Conservation (phyloP, 805 yeast species). For the Saturnispora gosingensis region DNA sequence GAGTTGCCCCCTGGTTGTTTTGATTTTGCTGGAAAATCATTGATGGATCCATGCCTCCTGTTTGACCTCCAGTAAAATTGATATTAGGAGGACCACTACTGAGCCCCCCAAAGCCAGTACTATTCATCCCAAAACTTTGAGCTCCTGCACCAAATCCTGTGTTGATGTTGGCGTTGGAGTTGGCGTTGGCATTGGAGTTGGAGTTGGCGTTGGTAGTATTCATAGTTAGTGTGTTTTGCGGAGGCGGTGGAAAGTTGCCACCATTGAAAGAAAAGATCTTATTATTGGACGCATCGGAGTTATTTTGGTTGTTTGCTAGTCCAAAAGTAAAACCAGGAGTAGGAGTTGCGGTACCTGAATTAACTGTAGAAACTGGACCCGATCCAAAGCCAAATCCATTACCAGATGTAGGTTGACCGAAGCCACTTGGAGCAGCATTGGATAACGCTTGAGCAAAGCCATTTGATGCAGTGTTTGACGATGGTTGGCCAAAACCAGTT, state of each 20-base stretch:
- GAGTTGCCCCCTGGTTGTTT: neutral
- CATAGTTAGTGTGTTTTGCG: neutral
- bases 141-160: neutral
- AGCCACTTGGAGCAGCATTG: neutral
- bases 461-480: neutral
- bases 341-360: conserved; percentile 1
- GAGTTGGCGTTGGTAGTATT: neutral
- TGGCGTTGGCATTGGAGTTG: neutral
- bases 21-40: conserved; percentile 1
- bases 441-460: neutral
- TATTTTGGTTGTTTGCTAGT: neutral
- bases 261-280: neutral
- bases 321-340: conserved; percentile 4
- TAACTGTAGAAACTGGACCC: conserved; percentile 2
- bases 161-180: neutral
- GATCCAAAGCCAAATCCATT: conserved; percentile 7
- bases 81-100: conserved; percentile 20
- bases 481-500: neutral
- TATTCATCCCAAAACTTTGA: neutral
- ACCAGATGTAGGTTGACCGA: neutral
- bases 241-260: neutral
- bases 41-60: conserved; percentile 1
- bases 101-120: conserved; percentile 3
- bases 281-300: neutral
- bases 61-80: conserved; percentile 22